Evolutionary conservation across 225 moss, liverwort and hornwort species (phyloP).

Genomic region (Pseudisothecium myosuroides): DNA sequence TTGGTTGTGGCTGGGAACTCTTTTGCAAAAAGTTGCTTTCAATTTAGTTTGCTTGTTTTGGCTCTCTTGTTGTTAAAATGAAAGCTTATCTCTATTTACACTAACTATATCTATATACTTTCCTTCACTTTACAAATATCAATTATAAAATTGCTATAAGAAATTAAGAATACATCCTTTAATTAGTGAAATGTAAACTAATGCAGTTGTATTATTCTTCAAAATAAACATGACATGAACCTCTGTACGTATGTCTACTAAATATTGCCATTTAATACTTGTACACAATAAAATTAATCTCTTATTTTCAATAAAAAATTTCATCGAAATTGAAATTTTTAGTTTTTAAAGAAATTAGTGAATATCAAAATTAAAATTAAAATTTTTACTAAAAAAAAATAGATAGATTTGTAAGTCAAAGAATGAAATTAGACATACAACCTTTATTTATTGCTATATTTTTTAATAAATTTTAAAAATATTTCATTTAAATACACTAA

Average conservation of each 20-base stretch:
- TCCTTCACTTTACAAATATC: not conserved
- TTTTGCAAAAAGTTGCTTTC: not conserved
- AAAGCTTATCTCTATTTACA: not conserved
- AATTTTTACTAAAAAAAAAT: too few relatives aligned
- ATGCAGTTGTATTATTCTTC: too few relatives aligned
- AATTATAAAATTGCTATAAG: not conserved
- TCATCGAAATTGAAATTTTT: not conserved
- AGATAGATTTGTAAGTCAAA: too few relatives aligned
- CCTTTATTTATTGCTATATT: not conserved
- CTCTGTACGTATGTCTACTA: not conserved
- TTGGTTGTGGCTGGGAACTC: accelerated
- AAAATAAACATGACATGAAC: not conserved
- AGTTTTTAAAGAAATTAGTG: not conserved
- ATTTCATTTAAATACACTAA: not conserved
- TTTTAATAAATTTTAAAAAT: not conserved
- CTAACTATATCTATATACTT: not conserved
- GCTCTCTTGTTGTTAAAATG: not conserved
- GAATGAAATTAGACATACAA: not conserved
- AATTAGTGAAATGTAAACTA: not conserved
- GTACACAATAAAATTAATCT: not conserved
- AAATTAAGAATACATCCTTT: not conserved
- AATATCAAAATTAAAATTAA: too few relatives aligned
- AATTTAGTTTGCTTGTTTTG: not conserved
- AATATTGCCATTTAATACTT: not conserved
- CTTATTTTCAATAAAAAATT: not conserved